phyloP scores from a whole-genome alignment of 306 rosid genomes.

The Medicago lupulina region DNA sequence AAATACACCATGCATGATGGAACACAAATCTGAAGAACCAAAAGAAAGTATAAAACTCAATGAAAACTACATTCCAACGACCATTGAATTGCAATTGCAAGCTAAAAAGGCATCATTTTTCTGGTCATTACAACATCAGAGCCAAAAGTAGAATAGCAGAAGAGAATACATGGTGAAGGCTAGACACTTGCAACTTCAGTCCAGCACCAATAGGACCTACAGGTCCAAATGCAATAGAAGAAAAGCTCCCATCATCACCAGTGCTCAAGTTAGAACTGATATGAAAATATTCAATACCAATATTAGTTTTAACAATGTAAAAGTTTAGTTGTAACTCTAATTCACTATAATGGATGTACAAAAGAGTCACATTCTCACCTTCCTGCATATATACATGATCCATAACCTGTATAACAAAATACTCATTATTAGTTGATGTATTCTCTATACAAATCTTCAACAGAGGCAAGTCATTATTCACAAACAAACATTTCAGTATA shows the following conservation, averaged over 20 bases:
- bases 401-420: slow-evolving; percentile 68
- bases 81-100: slow-evolving; percentile 21
- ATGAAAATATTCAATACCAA: slow-evolving; percentile 36
- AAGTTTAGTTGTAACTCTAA: background rate
- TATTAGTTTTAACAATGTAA: slow-evolving; percentile 10
- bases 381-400: slow-evolving; percentile 78
- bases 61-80: background rate
- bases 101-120: slow-evolving; percentile 24
- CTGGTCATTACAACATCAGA: slow-evolving; percentile 49
- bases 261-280: slow-evolving; percentile 67
- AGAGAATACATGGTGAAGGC: slow-evolving; percentile 51
- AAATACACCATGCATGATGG: too few species aligned
- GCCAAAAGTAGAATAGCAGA: slow-evolving; percentile 39
- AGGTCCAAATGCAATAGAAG: slow-evolving; percentile 61
- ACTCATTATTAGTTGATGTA: slow-evolving; percentile 6
- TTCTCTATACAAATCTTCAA: background rate
- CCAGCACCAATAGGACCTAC: slow-evolving; percentile 52
- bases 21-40: too few species aligned
- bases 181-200: slow-evolving; percentile 50
- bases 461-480: background rate
- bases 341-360: slow-evolving; percentile 11
- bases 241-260: slow-evolving; percentile 46
- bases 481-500: slow-evolving; percentile 8
- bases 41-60: too few species aligned
- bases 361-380: slow-evolving; percentile 60